phyloP scores from a whole-genome alignment of 208 protist species.

The Trichomonas tenax region DNA sequence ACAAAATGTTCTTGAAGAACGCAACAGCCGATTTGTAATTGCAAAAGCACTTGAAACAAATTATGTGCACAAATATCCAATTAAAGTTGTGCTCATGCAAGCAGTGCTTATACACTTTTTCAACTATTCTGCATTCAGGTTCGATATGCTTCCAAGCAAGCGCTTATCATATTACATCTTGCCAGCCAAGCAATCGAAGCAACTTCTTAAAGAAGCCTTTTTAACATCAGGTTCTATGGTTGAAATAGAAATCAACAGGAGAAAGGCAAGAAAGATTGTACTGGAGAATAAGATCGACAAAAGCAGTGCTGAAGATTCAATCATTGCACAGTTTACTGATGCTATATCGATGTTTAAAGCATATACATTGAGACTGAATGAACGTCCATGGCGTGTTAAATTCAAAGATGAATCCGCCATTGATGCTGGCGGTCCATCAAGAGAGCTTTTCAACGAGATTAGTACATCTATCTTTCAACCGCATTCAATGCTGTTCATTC shows the following conservation, averaged over 20 bases:
- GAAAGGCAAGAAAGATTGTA: neutral
- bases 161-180: neutral
- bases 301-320: too few species aligned
- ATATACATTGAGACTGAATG: neutral
- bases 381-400: neutral
- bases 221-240: neutral
- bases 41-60: neutral
- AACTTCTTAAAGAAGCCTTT: neutral
- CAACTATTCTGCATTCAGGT: neutral
- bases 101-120: neutral
- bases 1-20: neutral
- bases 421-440: neutral
- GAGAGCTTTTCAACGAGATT: neutral
- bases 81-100: neutral
- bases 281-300: too few species aligned
- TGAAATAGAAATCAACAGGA: neutral
- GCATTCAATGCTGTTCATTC: neutral
- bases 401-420: neutral
- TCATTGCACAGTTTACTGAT: neutral
- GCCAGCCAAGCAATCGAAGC: neutral
- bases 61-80: neutral
- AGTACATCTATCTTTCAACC: neutral
- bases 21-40: neutral
- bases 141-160: neutral
- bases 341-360: neutral